A percentile compares a stretch with the other conserved stretches of the same genome.
phyloP scores from a whole-genome alignment of 148 eudicot species.

The Fallopia convolvulus region DNA sequence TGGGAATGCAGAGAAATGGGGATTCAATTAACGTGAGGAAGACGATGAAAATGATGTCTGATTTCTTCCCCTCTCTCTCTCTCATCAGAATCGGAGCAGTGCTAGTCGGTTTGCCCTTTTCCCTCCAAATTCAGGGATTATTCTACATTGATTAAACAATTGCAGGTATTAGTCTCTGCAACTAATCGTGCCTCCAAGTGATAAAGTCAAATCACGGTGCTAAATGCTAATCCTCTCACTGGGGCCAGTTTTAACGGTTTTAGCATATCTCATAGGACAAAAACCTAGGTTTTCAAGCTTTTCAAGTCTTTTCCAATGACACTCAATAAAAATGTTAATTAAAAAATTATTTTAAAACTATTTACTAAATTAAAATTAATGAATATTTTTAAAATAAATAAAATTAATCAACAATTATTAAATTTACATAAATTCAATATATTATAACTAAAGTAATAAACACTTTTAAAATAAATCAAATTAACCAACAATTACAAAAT shows the following conservation, averaged over 20 bases:
- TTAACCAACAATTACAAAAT: too few relatives aligned
- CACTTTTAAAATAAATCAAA: too few relatives aligned
- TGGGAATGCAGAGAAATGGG: neutral
- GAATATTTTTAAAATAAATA: too few relatives aligned
- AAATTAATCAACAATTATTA: too few relatives aligned
- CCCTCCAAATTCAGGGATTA: neutral
- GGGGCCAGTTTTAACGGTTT: neutral
- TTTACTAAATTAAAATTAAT: too few relatives aligned
- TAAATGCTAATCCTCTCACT: neutral
- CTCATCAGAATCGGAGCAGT: neutral
- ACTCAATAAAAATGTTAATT: too few relatives aligned
- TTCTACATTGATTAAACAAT: neutral
- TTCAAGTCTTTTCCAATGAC: too few relatives aligned
- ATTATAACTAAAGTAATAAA: too few relatives aligned
- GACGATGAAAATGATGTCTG: neutral
- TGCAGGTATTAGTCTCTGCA: neutral
- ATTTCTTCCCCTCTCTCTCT: neutral
- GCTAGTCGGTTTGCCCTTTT: constrained; percentile 1
- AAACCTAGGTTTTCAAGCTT: neutral
- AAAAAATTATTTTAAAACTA: too few relatives aligned
- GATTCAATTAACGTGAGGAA: neutral
- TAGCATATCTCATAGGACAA: neutral
- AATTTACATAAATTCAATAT: too few relatives aligned
- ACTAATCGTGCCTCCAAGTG: constrained; percentile 1
- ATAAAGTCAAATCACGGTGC: neutral